Evolutionary conservation across 2,329 filamentous ascomycete species (phyloP), one percentile per base, ranked within the genome.

Genomic region (Rhinocladiella mackenziei): DNA sequence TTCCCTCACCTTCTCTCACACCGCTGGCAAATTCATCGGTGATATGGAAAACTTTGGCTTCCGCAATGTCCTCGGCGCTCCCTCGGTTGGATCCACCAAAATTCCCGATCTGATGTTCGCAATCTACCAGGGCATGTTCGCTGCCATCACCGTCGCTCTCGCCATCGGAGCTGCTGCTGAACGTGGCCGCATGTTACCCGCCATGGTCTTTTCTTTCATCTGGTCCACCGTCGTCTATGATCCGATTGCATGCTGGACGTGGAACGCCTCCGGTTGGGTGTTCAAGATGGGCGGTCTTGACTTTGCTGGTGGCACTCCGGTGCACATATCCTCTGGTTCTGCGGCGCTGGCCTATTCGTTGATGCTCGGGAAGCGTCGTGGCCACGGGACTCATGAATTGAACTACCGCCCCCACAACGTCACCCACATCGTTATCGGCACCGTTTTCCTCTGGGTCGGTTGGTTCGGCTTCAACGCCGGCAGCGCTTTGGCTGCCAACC

Each of bases 401-500:
- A 94, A 94, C 70, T 65, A 60, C 47, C 84, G 89, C 38, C 89
- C 89, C 7, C 89, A 95, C 71, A 94, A 94, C 59, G 87, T 94
- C 34, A 92, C 88, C 3, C 86, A 94, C 64, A 89, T 95, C 56
- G 87, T 94, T 39, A 84, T 94, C 43, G 89, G 89, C 20, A 94
- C 89, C 2, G 87, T 94, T 34, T 94, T 95, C 69, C 80, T 95
- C 11, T 95, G 89, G 88, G 85, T 94, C 11, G 89, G 55, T 22
- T 95, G 88, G 89, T 94, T 94, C 60, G 89, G 89, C 35, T 95
- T 95, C 79, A 95, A 94, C 59, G 87, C 86, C 37, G 88, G 88
- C 53, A 89, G 84, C 11, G 88, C 87, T 10, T 72, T 92, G 43
- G 75, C 81, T 36, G 87, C 87, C 39, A 94, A 92, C 65, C 66